These are phyloP conservation scores for Hysterangium stoloniferum DNA, from an alignment of 768 basidiomycete species.

Conservation along the genomic window DNA sequence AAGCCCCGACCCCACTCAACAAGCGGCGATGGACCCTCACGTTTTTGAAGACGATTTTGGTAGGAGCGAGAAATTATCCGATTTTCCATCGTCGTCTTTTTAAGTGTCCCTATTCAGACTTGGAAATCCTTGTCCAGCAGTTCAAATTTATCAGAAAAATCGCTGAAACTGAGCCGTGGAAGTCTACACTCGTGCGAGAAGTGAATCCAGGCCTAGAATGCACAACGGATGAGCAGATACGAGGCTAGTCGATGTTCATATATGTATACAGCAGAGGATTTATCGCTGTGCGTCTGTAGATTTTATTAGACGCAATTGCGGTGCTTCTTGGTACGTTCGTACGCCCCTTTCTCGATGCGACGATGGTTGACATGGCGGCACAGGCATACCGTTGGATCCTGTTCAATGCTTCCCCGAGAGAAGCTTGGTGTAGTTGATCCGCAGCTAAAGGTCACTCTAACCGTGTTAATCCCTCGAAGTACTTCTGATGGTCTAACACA, in stretches of 20 bases:
- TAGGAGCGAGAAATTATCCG: constrained; percentile 15
- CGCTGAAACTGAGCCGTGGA: constrained; percentile 23
- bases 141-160: constrained; percentile 25
- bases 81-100: background rate
- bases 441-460: constrained; percentile 34
- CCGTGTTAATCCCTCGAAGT: background rate
- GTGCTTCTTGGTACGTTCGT: background rate
- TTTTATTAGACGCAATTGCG: constrained; percentile 15
- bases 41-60: constrained; percentile 37
- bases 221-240: constrained; percentile 29
- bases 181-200: constrained; percentile 25
- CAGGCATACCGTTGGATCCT: constrained; percentile 42
- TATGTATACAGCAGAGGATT: no score
- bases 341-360: background rate
- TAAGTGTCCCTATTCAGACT: constrained; percentile 19
- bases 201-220: constrained; percentile 27
- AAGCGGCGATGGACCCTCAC: constrained; percentile 34
- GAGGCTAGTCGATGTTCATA: constrained; percentile 16
- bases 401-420: constrained; percentile 54
- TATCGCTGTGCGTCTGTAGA: background rate
- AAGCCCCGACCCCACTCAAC: constrained; percentile 26
- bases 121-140: constrained; percentile 27
- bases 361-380: background rate
- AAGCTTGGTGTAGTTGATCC: constrained; percentile 57
- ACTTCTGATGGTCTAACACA: constrained; percentile 13